Evolutionary conservation across 768 basidiomycete genomes (phyloP), one percentile per base, ranked within the genome.

Genomic region (Jaapia argillacea): DNA sequence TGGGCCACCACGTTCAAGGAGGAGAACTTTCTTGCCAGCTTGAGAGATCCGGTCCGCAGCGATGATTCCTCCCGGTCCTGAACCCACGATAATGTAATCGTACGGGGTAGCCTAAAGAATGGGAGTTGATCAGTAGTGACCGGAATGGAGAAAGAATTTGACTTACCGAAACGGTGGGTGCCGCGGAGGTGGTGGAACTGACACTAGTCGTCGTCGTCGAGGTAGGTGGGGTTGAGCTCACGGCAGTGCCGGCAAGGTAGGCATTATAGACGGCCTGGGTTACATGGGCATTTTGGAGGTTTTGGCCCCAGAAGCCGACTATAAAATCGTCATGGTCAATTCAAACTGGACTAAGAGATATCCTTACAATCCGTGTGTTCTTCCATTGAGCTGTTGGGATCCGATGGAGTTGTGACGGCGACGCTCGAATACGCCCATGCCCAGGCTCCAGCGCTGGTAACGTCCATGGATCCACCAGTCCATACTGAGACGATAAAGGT

Each of bases 1-100:
- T 5, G 79, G 79, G 1, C 78, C 78, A 36, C 79, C 79, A 44
- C 77, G 74, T 51, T 80, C 79, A 4, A 81, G 59, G 1, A 81
- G 64, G 13, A 80, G 58, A 1, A 81, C 77, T 41, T 76, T 76
- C 60, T 80, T 80, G 28, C 75, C 75, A 24, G 74, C 68, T 56
- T 80, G 70, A 12, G 75, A 72, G 2, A 80, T 58, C 28, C 77
- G 67, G 51, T 80, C 77, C 0, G 77, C 77, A 22, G 69, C 62
- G 49, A 81, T 64, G 40, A 80, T 61, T 28, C 79, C 79, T 44
- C 72, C 77, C 4, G 76, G 68, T 10, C 79, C 79, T 27, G 67
- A 70, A 38, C 77, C 77, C 28, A 79, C 75, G 21, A 58, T 28
- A 51, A 75, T 71, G 47, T 77, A 73, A 50, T 75, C 70, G 41